These are phyloP conservation scores for Fonsecaea multimorphosa DNA, from an alignment of 2,329 filamentous ascomycete species.

Conservation along the genomic window DNA sequence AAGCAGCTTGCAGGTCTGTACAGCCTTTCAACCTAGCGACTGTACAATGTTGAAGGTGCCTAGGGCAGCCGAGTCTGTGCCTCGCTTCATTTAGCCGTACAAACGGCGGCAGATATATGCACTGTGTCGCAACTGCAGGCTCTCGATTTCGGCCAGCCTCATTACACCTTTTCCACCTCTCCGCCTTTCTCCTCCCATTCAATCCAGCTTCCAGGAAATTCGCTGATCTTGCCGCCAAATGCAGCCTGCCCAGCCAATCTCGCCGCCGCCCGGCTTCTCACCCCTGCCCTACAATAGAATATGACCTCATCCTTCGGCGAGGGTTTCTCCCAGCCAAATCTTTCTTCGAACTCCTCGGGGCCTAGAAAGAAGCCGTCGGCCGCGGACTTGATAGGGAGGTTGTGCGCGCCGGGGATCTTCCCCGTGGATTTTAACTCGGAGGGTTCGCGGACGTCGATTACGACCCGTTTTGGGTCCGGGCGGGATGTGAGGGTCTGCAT, in stretches of 20 bases:
- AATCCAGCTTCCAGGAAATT: slow-evolving; percentile 62
- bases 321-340: slow-evolving; percentile 79
- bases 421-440: slow-evolving; percentile 52
- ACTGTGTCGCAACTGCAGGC: background rate
- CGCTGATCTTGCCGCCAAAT: slow-evolving; percentile 67
- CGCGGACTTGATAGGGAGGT: slow-evolving; percentile 77
- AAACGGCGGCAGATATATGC: background rate
- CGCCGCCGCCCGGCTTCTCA: slow-evolving; percentile 79
- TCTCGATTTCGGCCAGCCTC: background rate
- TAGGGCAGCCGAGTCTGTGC: background rate
- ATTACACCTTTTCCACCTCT: slow-evolving; percentile 56
- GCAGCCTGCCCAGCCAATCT: slow-evolving; percentile 77
- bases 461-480: slow-evolving; percentile 35
- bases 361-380: slow-evolving; percentile 80
- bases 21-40: slow-evolving; percentile 32
- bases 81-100: background rate
- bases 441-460: slow-evolving; percentile 57
- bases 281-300: slow-evolving; percentile 93
- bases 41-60: slow-evolving; percentile 16
- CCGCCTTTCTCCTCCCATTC: slow-evolving; percentile 83
- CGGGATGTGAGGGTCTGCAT: slow-evolving; percentile 30
- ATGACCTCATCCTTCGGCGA: slow-evolving; percentile 64
- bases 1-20: background rate
- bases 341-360: slow-evolving; percentile 79
- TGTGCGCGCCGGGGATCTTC: slow-evolving; percentile 77